phyloP scores from a whole-genome alignment of 108 stramenopile species.

The Pseudonitzschia pungens region DNA sequence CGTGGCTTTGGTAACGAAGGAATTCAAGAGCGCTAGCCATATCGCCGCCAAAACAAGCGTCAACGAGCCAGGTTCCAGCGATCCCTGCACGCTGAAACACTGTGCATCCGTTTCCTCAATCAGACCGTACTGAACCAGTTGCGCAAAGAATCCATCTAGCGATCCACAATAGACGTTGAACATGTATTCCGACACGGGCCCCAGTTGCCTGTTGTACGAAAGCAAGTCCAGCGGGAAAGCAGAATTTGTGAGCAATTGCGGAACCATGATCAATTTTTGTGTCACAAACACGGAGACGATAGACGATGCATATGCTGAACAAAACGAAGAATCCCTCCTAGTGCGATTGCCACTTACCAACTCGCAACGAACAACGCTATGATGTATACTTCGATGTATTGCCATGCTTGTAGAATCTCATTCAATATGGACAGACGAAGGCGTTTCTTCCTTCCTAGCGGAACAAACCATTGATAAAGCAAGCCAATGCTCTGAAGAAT shows the following conservation, averaged over 20 bases:
- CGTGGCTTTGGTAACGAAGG: slow-evolving; percentile 42
- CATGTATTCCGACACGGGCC: slow-evolving; percentile 68
- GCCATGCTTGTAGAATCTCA: slow-evolving; percentile 76
- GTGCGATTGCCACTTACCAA: slow-evolving; percentile 42
- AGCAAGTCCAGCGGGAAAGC: background rate
- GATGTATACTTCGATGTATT: slow-evolving; percentile 82
- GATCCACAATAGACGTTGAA: slow-evolving; percentile 67
- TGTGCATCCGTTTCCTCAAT: slow-evolving; percentile 67
- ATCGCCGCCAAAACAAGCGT: slow-evolving; percentile 55
- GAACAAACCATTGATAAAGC: slow-evolving; percentile 58
- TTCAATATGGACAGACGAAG: slow-evolving; percentile 33
- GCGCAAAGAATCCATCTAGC: slow-evolving; percentile 49
- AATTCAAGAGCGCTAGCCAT: slow-evolving; percentile 40
- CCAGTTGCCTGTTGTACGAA: slow-evolving; percentile 46
- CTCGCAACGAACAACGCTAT: slow-evolving; percentile 65
- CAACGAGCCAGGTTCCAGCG: slow-evolving; percentile 57
- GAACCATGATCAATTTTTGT: no score
- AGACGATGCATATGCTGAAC: background rate
- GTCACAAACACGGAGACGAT: no score
- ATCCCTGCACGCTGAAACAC: slow-evolving; percentile 67
- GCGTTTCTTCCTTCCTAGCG: slow-evolving; percentile 30
- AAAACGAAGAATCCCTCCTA: background rate
- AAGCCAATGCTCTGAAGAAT: slow-evolving; percentile 46
- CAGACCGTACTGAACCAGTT: slow-evolving; percentile 57
- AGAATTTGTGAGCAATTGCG: background rate